These are phyloP conservation scores for Beauveria sp. DNA, from an alignment of 2,329 filamentous ascomycete genomes.

Conservation along the genomic window DNA sequence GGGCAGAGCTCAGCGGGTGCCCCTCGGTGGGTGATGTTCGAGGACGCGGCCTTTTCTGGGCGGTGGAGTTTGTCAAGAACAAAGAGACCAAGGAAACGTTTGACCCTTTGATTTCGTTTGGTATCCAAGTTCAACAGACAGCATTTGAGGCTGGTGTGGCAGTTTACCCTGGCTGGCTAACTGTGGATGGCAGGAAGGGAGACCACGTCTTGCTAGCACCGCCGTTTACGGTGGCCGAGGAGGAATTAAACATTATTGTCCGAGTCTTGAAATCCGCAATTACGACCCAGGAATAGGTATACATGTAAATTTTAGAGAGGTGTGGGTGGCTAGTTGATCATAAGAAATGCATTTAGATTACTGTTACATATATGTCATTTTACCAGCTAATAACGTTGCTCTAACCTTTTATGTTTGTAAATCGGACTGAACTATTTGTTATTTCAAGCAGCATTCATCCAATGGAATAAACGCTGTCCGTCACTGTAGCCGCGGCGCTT, in stretches of 20 bases:
- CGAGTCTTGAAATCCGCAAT: background rate
- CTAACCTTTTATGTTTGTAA: constrained; percentile 29
- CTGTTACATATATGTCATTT: too few relatives aligned
- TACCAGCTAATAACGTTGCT: constrained; percentile 33
- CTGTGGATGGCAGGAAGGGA: constrained; percentile 50
- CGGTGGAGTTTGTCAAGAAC: constrained; percentile 37
- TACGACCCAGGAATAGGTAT: background rate
- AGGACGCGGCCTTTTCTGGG: constrained; percentile 39
- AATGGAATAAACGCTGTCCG: background rate
- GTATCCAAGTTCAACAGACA: constrained; percentile 19
- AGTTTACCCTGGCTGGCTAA: constrained; percentile 57
- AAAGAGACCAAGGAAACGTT: constrained; percentile 30
- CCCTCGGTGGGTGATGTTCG: constrained; percentile 33
- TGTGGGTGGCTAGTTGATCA: background rate
- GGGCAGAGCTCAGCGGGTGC: constrained; percentile 19
- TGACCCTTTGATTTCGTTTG: constrained; percentile 19
- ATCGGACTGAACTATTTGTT: too few relatives aligned
- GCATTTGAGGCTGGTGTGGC: constrained; percentile 28
- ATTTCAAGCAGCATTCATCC: too few relatives aligned
- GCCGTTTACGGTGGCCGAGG: constrained; percentile 52
- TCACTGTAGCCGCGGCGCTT: background rate
- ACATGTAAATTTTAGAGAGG: background rate
- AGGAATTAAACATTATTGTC: constrained; percentile 18
- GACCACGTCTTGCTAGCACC: constrained; percentile 67
- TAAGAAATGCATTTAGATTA: background rate